Evolutionary conservation across 371 early-diverging fungal genomes (phyloP).

Genomic region (Mortierella sp.): DNA sequence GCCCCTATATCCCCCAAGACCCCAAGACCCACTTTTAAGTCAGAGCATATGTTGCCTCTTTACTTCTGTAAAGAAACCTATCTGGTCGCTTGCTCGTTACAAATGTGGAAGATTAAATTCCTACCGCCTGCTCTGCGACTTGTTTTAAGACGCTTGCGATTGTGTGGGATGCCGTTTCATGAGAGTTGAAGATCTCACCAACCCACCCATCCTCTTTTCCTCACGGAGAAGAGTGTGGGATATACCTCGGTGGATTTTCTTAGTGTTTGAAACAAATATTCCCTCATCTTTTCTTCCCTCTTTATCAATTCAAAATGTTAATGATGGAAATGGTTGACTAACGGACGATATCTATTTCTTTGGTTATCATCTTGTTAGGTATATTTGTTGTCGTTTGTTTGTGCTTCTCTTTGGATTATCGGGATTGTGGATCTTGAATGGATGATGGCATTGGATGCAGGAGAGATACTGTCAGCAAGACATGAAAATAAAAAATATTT

Average conservation of each 20-base stretch:
- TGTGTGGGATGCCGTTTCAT: constrained; percentile 57
- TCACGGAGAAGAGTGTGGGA: neutral
- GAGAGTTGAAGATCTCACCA: constrained; percentile 60
- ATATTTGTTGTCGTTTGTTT: neutral
- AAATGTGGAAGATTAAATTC: constrained; percentile 60
- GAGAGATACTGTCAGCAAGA: neutral
- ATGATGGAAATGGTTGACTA: neutral
- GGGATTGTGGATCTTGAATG: neutral
- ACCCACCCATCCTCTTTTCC: constrained; percentile 16
- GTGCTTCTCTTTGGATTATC: neutral
- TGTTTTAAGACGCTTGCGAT: constrained; percentile 61
- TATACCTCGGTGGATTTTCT: constrained; percentile 49
- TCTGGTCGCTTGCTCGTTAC: constrained; percentile 60
- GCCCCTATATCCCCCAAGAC: neutral
- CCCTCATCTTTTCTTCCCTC: constrained; percentile 16
- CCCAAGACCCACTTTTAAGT: constrained; percentile 57
- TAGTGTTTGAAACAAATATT: constrained; percentile 60
- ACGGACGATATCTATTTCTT: neutral
- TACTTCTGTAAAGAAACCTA: constrained; percentile 5
- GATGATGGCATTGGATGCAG: neutral
- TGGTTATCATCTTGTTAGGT: constrained; percentile 12
- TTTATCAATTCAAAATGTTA: neutral
- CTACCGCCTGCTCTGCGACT: constrained; percentile 58
- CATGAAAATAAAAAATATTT: neutral
- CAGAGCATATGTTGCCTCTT: constrained; percentile 59